These are phyloP conservation scores for Endocalyx cinctus DNA, from an alignment of 2,329 filamentous ascomycete species.

Conservation along the genomic window DNA sequence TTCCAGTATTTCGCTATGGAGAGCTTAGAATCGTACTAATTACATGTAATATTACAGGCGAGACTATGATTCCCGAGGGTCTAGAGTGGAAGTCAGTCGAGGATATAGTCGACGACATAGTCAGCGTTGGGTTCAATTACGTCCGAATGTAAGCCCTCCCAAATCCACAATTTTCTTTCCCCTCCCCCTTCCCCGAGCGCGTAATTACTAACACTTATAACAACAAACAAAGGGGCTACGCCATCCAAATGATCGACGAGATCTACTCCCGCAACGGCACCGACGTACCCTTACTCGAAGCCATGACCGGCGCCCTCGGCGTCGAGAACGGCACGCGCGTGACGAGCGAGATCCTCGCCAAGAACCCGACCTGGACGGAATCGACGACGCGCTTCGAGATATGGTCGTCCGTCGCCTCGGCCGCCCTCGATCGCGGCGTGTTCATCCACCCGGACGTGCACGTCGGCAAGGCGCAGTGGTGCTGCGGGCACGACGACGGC, in stretches of 20 bases:
- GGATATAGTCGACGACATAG: slow-evolving; percentile 43
- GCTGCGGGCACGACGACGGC: slow-evolving; percentile 45
- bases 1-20: slow-evolving; percentile 8
- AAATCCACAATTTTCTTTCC: no score
- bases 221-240: slow-evolving; percentile 36
- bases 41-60: slow-evolving; percentile 32
- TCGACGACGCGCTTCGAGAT: slow-evolving; percentile 42
- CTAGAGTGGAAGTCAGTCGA: slow-evolving; percentile 48
- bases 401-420: slow-evolving; percentile 33
- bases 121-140: slow-evolving; percentile 49
- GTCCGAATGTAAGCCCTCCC: slow-evolving; percentile 44
- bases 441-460: slow-evolving; percentile 38
- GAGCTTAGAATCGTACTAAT: no score
- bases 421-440: slow-evolving; percentile 27
- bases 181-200: neutral
- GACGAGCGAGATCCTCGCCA: slow-evolving; percentile 39
- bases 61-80: slow-evolving; percentile 53
- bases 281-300: slow-evolving; percentile 33
- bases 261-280: slow-evolving; percentile 33
- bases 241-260: slow-evolving; percentile 52
- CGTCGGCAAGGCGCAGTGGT: slow-evolving; percentile 36
- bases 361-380: slow-evolving; percentile 45
- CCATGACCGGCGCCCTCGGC: slow-evolving; percentile 38
- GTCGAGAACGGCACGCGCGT: slow-evolving; percentile 43
- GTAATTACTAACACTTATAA: slow-evolving; percentile 8